Conservation (phyloP, 2,329 filamentous ascomycete genomes). For the Xylariaceae sp. region DNA sequence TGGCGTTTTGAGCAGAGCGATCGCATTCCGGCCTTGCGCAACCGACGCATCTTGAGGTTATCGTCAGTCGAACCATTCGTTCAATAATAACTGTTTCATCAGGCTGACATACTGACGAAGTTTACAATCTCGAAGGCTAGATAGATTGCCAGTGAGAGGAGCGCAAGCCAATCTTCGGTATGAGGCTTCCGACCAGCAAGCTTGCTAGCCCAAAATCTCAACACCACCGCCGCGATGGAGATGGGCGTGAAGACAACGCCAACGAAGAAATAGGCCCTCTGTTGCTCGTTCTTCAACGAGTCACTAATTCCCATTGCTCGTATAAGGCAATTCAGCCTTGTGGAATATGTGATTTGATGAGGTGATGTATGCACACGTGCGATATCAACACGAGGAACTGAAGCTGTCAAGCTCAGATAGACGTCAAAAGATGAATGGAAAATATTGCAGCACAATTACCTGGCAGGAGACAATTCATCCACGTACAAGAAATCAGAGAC, state of each 20-base stretch:
- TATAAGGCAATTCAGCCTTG: no score
- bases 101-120: neutral
- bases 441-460: no score
- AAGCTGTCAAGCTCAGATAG: no score
- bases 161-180: slow-evolving; percentile 5
- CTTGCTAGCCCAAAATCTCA: slow-evolving; percentile 3
- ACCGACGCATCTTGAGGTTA: neutral
- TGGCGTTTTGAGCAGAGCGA: slow-evolving; percentile 1
- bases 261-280: slow-evolving; percentile 1
- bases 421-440: no score
- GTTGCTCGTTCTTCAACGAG: neutral
- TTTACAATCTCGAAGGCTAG: neutral
- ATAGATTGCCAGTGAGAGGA: slow-evolving; percentile 1
- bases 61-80: no score
- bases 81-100: no score
- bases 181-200: slow-evolving; percentile 2
- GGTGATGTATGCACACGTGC: no score
- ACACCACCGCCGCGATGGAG: slow-evolving; percentile 2
- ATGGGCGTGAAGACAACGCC: slow-evolving; percentile 2
- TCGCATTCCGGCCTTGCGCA: slow-evolving; percentile 2
- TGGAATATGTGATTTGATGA: no score
- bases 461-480: no score
- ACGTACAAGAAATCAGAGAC: no score
- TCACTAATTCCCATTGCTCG: neutral
- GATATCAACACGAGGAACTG: no score